Percentiles rank a stretch among this genome's conserved stretches.
Evolutionary conservation across 371 early-diverging fungal species (phyloP).

Genomic region (Synchytrium microbalum): DNA sequence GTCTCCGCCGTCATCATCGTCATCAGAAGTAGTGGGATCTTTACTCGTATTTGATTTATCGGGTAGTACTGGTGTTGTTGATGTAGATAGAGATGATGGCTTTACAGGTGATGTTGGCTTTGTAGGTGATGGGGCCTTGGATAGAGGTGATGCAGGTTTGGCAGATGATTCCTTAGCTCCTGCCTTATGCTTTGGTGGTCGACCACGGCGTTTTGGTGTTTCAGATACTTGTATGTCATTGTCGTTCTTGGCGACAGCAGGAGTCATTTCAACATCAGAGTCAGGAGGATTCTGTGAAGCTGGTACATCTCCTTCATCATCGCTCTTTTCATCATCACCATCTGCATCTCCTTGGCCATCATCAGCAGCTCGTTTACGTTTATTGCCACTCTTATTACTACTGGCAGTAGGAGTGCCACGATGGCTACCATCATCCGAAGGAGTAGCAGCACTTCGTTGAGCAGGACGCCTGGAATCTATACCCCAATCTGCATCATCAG

Average conservation of each 20-base stretch:
- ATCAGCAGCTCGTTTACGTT: not conserved
- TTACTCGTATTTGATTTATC: too few species aligned
- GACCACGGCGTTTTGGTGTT: too few species aligned
- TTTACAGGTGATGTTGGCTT: not conserved
- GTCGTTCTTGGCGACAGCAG: too few species aligned
- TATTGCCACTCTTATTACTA: too few species aligned
- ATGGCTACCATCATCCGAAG: not conserved
- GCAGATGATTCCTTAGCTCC: too few species aligned
- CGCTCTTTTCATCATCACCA: not conserved
- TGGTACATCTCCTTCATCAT: too few species aligned
- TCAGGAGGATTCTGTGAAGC: not conserved
- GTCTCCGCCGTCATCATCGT: too few species aligned
- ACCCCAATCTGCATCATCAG: not conserved
- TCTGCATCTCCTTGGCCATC: not conserved
- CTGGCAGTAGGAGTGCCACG: not conserved
- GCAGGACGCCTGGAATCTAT: not conserved
- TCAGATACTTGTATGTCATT: too few species aligned
- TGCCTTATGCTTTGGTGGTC: too few species aligned
- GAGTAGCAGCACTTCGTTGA: not conserved
- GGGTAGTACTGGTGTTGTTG: too few species aligned
- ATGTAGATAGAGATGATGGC: not conserved
- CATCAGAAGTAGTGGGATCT: too few species aligned
- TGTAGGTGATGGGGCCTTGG: not conserved
- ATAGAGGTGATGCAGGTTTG: too few species aligned
- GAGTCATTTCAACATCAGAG: not conserved